A percentile compares a stretch with the other conserved stretches of the same genome.
These are phyloP conservation scores for Arachnomyces sp. DNA, from an alignment of 2,329 filamentous ascomycete genomes.

Conservation along the genomic window DNA sequence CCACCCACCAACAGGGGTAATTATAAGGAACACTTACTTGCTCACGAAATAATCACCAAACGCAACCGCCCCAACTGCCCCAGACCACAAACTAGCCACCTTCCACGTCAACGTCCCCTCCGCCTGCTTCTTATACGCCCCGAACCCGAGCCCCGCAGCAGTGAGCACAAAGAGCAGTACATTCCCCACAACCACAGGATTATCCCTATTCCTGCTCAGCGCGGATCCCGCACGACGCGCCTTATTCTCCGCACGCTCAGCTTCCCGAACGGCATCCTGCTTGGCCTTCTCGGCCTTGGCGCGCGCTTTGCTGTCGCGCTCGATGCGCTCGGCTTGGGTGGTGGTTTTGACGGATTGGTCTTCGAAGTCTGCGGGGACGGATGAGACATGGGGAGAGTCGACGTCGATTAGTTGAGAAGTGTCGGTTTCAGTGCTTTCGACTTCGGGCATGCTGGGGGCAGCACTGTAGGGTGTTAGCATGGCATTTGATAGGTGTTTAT, in stretches of 20 bases:
- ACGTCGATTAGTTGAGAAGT: conserved; percentile 39
- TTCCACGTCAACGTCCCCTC: conserved; percentile 40
- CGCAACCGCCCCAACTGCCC: conserved; percentile 36
- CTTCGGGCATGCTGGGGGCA: conserved; percentile 33
- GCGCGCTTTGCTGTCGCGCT: conserved; percentile 30
- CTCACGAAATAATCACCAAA: conserved; percentile 41
- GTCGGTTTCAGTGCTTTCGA: conserved; percentile 30
- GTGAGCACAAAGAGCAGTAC: conserved; percentile 34
- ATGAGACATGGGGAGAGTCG: conserved; percentile 37
- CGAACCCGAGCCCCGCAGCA: conserved; percentile 36
- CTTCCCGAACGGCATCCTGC: conserved; percentile 19
- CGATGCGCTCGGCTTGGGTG: conserved; percentile 39
- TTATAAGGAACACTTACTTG: conserved; percentile 31
- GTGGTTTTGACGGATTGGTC: conserved; percentile 36
- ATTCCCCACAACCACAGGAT: conserved; percentile 41
- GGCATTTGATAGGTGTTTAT: background rate
- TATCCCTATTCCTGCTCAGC: conserved; percentile 33
- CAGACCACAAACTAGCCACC: conserved; percentile 34
- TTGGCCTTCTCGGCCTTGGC: conserved; percentile 15
- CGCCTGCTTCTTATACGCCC: conserved; percentile 40
- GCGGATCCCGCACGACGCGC: conserved; percentile 18
- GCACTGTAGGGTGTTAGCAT: conserved; percentile 20
- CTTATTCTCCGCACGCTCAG: conserved; percentile 19
- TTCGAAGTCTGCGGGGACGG: conserved; percentile 35
- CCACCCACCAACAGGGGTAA: background rate